Evolutionary conservation across 176 grass and related monocot species (phyloP).

Genomic region (Hordeum marinum): DNA sequence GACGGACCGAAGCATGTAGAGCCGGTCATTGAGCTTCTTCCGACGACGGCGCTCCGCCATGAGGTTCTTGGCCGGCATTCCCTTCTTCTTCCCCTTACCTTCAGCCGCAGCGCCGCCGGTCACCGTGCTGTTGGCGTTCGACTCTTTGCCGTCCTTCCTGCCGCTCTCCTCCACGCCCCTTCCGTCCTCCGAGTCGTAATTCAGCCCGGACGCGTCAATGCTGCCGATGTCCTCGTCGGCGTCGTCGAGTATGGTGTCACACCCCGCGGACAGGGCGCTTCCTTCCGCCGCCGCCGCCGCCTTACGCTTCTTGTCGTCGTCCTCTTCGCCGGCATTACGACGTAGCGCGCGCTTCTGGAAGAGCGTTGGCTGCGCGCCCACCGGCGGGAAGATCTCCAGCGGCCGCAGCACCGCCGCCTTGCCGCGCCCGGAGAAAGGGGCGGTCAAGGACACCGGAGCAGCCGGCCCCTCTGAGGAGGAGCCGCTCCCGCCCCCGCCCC

Average conservation of each 20-base stretch:
- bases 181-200: slow-evolving; percentile 86
- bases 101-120: slow-evolving; percentile 45
- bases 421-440: slow-evolving; percentile 50
- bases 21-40: slow-evolving; percentile 98
- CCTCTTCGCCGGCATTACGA: slow-evolving; percentile 67
- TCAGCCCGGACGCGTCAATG: slow-evolving; percentile 81
- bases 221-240: slow-evolving; percentile 62
- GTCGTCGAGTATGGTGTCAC: slow-evolving; percentile 39
- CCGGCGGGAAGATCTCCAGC: slow-evolving; percentile 71
- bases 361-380: slow-evolving; percentile 85
- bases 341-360: slow-evolving; percentile 95
- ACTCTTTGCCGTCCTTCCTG: slow-evolving; percentile 63
- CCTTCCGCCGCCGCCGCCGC: not conserved
- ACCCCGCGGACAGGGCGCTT: slow-evolving; percentile 26
- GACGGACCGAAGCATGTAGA: slow-evolving; percentile 97
- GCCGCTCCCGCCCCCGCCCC: not conserved
- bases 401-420: slow-evolving; percentile 75
- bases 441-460: not conserved
- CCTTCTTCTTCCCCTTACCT: slow-evolving; percentile 86
- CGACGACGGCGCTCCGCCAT: slow-evolving; percentile 95
- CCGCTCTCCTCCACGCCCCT: slow-evolving; percentile 52
- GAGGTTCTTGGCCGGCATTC: slow-evolving; percentile 94
- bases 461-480: slow-evolving; percentile 23
- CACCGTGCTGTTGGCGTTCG: slow-evolving; percentile 74
- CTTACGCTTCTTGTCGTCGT: slow-evolving; percentile 71